phyloP scores from a whole-genome alignment of 2,329 filamentous ascomycete species.

The Trichoderma oligosporum region DNA sequence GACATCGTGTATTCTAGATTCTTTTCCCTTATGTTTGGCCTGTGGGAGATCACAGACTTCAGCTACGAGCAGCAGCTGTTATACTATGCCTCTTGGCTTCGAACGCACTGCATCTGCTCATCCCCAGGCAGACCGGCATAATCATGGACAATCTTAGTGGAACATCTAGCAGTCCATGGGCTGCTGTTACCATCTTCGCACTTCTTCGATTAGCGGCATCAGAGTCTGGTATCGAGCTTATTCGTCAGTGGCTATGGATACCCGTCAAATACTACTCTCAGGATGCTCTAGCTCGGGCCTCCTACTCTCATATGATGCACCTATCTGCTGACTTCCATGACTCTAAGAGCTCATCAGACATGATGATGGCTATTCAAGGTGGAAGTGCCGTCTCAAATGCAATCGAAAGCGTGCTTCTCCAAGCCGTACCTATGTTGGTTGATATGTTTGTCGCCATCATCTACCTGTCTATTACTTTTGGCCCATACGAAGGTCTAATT shows the following conservation, averaged over 20 bases:
- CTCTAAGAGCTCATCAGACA: conserved; percentile 56
- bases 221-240: conserved; percentile 51
- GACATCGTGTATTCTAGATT: conserved; percentile 42
- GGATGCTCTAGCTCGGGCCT: conserved; percentile 50
- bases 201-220: conserved; percentile 50
- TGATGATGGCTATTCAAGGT: conserved; percentile 54
- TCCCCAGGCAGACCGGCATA: conserved; percentile 77
- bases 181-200: conserved; percentile 51
- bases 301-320: conserved; percentile 57
- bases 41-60: conserved; percentile 59
- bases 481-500: conserved; percentile 60
- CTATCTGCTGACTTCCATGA: conserved; percentile 61
- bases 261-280: conserved; percentile 56
- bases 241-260: conserved; percentile 55
- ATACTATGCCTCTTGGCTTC: conserved; percentile 63
- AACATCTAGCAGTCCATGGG: conserved; percentile 48
- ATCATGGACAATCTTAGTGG: conserved; percentile 66
- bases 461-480: conserved; percentile 57
- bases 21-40: conserved; percentile 81
- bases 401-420: conserved; percentile 56
- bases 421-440: conserved; percentile 56
- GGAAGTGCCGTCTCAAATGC: conserved; percentile 52
- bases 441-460: conserved; percentile 57
- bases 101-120: conserved; percentile 70
- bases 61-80: conserved; percentile 64